phyloP scores from a whole-genome alignment of 139 green algal species.

The Mesotaenium endlicherianum region DNA sequence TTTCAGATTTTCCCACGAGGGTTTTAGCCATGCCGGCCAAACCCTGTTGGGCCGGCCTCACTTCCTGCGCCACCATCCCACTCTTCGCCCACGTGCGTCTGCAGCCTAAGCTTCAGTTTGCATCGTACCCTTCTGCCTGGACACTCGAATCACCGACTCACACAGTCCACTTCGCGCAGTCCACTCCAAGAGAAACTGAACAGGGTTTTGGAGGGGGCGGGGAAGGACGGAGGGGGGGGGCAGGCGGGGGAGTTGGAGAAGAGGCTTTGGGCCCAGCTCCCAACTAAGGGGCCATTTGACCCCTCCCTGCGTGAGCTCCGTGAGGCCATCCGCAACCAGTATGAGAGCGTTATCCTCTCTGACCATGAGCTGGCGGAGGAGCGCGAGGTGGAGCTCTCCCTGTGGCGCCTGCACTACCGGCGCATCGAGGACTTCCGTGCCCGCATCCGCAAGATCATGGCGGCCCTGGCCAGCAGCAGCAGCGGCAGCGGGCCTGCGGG shows the following conservation, averaged over 20 bases:
- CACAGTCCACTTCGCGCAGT: no score
- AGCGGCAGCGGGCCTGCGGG: neutral
- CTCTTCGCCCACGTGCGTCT: no score
- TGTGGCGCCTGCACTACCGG: conserved; percentile 46
- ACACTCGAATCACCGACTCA: no score
- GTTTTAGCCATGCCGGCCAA: no score
- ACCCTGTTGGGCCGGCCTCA: no score
- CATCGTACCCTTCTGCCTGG: no score
- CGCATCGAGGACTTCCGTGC: conserved; percentile 52
- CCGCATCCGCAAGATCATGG: conserved; percentile 21
- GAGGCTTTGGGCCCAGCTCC: conserved; percentile 21
- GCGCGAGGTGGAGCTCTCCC: conserved; percentile 25
- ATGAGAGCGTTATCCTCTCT: conserved; percentile 32
- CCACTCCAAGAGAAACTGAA: no score
- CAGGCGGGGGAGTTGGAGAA: conserved; percentile 32
- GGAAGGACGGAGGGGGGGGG: neutral
- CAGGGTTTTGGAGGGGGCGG: no score
- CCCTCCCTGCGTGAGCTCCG: conserved; percentile 14
- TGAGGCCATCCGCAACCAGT: conserved; percentile 15
- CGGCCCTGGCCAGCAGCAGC: neutral
- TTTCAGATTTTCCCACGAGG: no score
- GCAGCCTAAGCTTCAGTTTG: no score
- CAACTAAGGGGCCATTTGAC: conserved; percentile 27
- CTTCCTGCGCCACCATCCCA: no score
- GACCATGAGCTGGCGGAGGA: conserved; percentile 31